Evolutionary conservation across 169 alveolate genomes (phyloP), one percentile per base, ranked within the genome.

Genomic region (Eimeria necatrix): DNA sequence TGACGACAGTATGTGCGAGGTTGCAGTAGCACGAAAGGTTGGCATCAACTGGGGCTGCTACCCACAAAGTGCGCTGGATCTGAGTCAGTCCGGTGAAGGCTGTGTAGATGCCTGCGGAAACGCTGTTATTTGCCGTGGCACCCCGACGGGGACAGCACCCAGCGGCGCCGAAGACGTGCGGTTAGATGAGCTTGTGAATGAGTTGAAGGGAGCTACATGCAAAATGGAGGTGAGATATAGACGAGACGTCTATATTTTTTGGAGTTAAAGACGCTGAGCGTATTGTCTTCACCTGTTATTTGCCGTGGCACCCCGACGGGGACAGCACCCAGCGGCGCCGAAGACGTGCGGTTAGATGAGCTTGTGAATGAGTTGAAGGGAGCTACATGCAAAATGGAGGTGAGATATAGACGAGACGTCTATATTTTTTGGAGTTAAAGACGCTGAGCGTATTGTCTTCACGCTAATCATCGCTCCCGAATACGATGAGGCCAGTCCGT

Each of bases 341-440:
- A 4, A n/a, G 10, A 0, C 22, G 4, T 51, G 16, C 24, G 9
- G 4, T 8, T 80, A 10, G 24, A 20, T 52, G 20, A 4, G 4
- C n/a, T 80, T 22, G 51, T 10, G 20, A 4, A 22, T 0, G 24
- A 80, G 70, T n/a, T 49, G 71, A 12, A 3, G 14, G 89, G 7
- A 3, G 70, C 89, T 10, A 52, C 64, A 26, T 80, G 89, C 89
- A 52, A 49, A 52, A 22, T 80, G 71, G 51, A 71, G n/a, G 89
- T 80, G 26, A 12, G 89, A 4, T 32, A 32, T 32, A 32, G 41
- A 32, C 41, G 41, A 32, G 41, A 32, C 41, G 41, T 32, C 41
- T 32, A 32, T 2, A 2, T 2, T 32, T 32, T 32, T 32, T 32
- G 41, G 3, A 32, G 41, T 32, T 32, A 32, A 32, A 32, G 41